A percentile compares a stretch with the other conserved stretches of the same genome.
Evolutionary conservation across 2,329 filamentous ascomycete genomes (phyloP).

Genomic region (Monosporascus sp.): DNA sequence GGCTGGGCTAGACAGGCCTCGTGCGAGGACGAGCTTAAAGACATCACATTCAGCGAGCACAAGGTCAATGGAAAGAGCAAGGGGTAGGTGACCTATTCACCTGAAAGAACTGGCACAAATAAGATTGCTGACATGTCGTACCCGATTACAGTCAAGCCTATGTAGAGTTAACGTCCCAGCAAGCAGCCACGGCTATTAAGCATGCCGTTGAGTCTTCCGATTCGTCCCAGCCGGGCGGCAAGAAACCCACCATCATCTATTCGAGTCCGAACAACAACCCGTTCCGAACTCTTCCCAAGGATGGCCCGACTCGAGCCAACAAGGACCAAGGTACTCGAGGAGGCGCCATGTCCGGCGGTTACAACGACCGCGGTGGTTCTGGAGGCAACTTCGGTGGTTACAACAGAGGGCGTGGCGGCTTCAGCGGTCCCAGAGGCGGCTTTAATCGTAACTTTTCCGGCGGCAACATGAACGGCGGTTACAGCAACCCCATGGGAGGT

Average conservation of each 20-base stretch:
- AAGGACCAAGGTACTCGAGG: slow-evolving; percentile 53
- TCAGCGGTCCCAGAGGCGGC: slow-evolving; percentile 25
- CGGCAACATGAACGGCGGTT: slow-evolving; percentile 25
- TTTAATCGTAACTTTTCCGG: slow-evolving; percentile 27
- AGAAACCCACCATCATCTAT: slow-evolving; percentile 71
- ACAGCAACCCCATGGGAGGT: slow-evolving; percentile 21
- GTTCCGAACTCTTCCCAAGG: slow-evolving; percentile 87
- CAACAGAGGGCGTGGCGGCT: slow-evolving; percentile 23
- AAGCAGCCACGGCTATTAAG: slow-evolving; percentile 82
- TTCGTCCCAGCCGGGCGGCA: slow-evolving; percentile 50
- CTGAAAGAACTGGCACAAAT: not conserved
- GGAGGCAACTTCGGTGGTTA: slow-evolving; percentile 20
- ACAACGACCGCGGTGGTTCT: slow-evolving; percentile 35
- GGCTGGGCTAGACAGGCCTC: slow-evolving; percentile 77
- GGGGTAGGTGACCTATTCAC: slow-evolving; percentile 57
- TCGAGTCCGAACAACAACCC: slow-evolving; percentile 75
- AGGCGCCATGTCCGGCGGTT: slow-evolving; percentile 43
- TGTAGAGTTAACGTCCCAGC: slow-evolving; percentile 75
- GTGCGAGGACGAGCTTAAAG: slow-evolving; percentile 79
- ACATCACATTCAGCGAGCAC: slow-evolving; percentile 95
- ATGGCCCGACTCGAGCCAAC: slow-evolving; percentile 65
- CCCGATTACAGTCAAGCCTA: slow-evolving; percentile 59
- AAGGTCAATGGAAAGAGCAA: slow-evolving; percentile 99
- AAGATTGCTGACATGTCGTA: not conserved
- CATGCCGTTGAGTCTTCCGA: slow-evolving; percentile 68